Conservation (phyloP, 805 yeast species). For the Priceomyces medius region DNA sequence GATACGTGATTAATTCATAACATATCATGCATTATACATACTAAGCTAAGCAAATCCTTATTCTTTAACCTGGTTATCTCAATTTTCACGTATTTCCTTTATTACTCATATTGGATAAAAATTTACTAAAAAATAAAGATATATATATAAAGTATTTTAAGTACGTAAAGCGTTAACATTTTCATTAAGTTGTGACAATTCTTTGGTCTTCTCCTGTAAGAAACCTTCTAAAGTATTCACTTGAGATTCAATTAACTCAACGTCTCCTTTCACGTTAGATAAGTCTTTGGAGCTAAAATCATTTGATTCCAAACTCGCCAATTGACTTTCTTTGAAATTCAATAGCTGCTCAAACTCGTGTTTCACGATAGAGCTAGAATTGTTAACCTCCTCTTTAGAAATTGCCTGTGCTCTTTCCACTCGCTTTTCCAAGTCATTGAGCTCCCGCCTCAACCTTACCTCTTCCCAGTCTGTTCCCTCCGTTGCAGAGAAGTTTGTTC, state of each 20-base stretch:
- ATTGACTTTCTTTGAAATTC: constrained; percentile 68
- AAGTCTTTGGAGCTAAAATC: constrained; percentile 32
- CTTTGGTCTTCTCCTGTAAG: constrained; percentile 57
- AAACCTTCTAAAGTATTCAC: constrained; percentile 71
- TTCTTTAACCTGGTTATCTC: constrained; percentile 1
- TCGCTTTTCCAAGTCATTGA: constrained; percentile 70
- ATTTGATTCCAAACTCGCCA: constrained; percentile 21
- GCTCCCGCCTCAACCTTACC: constrained; percentile 75
- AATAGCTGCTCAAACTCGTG: constrained; percentile 81
- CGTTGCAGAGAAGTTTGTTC: constrained; percentile 70
- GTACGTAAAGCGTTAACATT: constrained; percentile 34
- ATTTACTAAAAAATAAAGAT: background rate
- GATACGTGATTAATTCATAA: background rate
- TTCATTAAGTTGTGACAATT: constrained; percentile 49
- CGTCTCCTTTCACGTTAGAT: constrained; percentile 56
- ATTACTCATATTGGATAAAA: background rate
- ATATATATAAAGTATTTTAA: background rate
- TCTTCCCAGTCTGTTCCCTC: constrained; percentile 93
- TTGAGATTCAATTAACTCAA: constrained; percentile 73
- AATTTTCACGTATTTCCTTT: background rate
- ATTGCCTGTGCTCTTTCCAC: constrained; percentile 47
- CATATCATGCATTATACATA: constrained; percentile 3
- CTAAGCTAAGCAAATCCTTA: constrained; percentile 1
- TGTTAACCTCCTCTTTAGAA: constrained; percentile 20
- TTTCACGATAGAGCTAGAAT: constrained; percentile 32